Percentiles rank a stretch among this genome's conserved stretches.
Conservation (phyloP, 805 yeast species). For the Starmerella floricola region DNA sequence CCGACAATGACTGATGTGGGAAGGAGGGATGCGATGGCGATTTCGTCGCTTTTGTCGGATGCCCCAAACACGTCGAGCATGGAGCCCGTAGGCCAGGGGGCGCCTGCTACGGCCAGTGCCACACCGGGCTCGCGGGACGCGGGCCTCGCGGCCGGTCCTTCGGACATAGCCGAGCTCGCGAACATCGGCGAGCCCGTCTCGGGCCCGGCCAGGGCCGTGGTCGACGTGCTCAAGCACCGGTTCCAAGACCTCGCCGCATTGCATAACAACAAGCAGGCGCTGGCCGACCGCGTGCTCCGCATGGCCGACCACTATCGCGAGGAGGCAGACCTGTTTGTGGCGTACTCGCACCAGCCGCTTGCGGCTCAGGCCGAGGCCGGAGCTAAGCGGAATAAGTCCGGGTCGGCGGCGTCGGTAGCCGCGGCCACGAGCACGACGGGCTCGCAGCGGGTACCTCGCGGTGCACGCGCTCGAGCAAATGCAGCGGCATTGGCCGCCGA, state of each 20-base stretch:
- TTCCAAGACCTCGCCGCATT: not conserved
- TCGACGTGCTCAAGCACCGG: not conserved
- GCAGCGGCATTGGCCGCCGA: not conserved
- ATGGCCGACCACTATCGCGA: slow-evolving; percentile 4
- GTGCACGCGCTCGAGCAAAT: not conserved
- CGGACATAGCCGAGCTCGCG: not conserved
- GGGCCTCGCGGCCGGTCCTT: not conserved
- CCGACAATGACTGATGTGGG: slow-evolving; percentile 15
- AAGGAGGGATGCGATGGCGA: slow-evolving; percentile 20
- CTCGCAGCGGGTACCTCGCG: not conserved
- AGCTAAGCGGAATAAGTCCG: slow-evolving; percentile 5
- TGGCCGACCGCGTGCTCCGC: slow-evolving; percentile 1
- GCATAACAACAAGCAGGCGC: not conserved
- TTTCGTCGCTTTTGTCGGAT: slow-evolving; percentile 17
- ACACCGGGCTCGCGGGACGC: too few species aligned
- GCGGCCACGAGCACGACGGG: too few species aligned
- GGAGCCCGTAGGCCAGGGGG: too few species aligned
- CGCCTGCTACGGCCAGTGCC: too few species aligned
- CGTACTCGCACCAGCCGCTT: slow-evolving; percentile 9
- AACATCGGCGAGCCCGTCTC: not conserved
- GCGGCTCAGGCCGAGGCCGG: slow-evolving; percentile 12
- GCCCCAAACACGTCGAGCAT: slow-evolving; percentile 2
- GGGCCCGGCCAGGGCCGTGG: not conserved
- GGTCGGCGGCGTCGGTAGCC: not conserved
- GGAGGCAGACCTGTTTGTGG: slow-evolving; percentile 16